Evolutionary conservation across 768 basidiomycete species (phyloP).

Genomic region (Lactarius pseudohatsudake): DNA sequence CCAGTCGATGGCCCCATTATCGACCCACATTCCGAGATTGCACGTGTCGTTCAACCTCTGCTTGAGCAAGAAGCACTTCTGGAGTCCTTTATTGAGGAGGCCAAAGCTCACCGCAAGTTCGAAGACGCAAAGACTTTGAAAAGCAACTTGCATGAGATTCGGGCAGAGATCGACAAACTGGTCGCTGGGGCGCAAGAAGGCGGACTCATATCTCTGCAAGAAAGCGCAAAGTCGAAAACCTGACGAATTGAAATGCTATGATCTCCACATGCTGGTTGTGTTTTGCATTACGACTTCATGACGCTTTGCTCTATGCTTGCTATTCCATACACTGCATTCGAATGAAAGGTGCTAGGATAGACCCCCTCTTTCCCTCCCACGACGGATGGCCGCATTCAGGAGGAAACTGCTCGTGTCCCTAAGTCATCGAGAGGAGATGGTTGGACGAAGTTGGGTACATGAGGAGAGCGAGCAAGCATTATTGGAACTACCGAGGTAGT

Average conservation of each 20-base stretch:
- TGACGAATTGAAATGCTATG: slow-evolving; percentile 13
- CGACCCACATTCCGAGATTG: slow-evolving; percentile 69
- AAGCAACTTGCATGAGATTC: slow-evolving; percentile 76
- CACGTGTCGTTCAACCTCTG: slow-evolving; percentile 76
- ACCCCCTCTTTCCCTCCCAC: neutral
- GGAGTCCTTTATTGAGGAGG: slow-evolving; percentile 88
- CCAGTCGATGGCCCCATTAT: slow-evolving; percentile 36
- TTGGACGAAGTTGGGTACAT: slow-evolving; percentile 1
- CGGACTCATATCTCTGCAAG: slow-evolving; percentile 8
- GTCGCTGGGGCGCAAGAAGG: slow-evolving; percentile 38
- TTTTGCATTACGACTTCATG: slow-evolving; percentile 13
- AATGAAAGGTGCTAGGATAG: slow-evolving; percentile 8
- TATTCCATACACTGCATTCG: slow-evolving; percentile 19
- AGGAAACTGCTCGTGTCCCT: neutral
- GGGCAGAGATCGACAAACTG: slow-evolving; percentile 76
- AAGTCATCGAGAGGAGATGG: neutral
- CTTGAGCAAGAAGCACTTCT: slow-evolving; percentile 93
- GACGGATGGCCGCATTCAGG: neutral
- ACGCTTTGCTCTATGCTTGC: slow-evolving; percentile 17
- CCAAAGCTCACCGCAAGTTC: slow-evolving; percentile 87
- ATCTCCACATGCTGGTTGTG: slow-evolving; percentile 10
- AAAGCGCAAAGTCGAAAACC: slow-evolving; percentile 11
- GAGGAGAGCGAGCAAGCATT: neutral
- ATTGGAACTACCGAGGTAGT: neutral
- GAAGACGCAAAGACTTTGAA: slow-evolving; percentile 91